Base-by-base conservation (phyloP, 2,329 filamentous ascomycete genomes). In the Aspergillus novoparasiticus region DNA sequence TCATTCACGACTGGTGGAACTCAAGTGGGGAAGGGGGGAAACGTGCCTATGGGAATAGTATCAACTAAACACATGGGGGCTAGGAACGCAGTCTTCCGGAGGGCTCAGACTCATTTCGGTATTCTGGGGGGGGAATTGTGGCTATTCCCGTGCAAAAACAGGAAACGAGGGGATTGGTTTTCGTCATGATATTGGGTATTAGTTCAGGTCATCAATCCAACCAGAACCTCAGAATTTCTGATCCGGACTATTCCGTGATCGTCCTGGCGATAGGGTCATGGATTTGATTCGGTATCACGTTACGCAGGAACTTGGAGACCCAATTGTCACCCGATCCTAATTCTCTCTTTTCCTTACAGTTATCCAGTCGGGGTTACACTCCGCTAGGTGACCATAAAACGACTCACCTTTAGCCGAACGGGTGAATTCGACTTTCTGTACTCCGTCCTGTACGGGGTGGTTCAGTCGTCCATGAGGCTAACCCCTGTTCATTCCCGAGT, bases 41-140 rank as follows among this genome's bases (percentile, higher is more conserved):
- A 16, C 12, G 34, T 39, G 51, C 51, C 32, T 36, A 54, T 36
- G 51, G 51, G 28, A 54, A 54, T 36, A 54, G 46, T 50, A 50
- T 50, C 46, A 50, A 30, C 23, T 19, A 4, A 16, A 16, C 23
- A 50, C 23, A 50, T 28, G 26, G 21, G 48, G 48, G 34, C 34
- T 55, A 55, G 51, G 51, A 55, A 55, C 51, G 51, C 51, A 55
- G 51, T 55, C 51, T 9, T 55, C 51, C 51, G 51, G 51, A 19
- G 46, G 51, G 51, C 51, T 55, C 34, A 55, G 51, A 55, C 32
- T 5, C 14, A 28, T 28, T 28, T 28, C 26, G 26, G 26, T 28
- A 28, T 26, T 23, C 6, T 26, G 12, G 45, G 45, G 45, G 23
- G 23, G 48, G 19, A 30, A n/a, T 14, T 53, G 30, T 53, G 50